Conservation (phyloP, 2,329 filamentous ascomycete species). For the Paracamarosporium sp. region DNA sequence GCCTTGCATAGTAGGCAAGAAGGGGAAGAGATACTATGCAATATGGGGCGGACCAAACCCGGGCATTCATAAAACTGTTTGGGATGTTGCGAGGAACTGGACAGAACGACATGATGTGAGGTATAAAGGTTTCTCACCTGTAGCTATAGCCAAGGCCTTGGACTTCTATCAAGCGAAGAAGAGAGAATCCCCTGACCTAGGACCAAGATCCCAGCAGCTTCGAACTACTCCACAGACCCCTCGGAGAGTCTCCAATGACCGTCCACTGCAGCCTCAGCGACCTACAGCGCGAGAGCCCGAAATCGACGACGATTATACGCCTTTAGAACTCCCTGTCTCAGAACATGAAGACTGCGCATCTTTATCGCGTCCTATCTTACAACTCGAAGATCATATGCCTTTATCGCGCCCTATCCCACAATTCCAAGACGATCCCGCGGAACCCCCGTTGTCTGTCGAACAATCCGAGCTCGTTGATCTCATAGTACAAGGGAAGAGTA, state of each 20-base stretch:
- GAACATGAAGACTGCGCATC: too few relatives aligned
- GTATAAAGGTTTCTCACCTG: neutral
- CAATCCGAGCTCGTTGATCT: conserved; percentile 59
- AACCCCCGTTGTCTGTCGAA: conserved; percentile 52
- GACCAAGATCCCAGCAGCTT: neutral
- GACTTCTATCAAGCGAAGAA: neutral
- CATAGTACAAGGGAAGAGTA: conserved; percentile 61
- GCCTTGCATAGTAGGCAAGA: neutral
- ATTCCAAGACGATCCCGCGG: neutral
- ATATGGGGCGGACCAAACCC: conserved; percentile 5
- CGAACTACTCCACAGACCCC: neutral
- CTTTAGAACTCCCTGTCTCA: neutral
- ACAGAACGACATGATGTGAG: neutral
- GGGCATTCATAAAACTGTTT: conserved; percentile 1
- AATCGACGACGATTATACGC: neutral
- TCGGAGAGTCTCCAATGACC: neutral
- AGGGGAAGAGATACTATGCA: neutral
- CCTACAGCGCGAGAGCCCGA: neutral
- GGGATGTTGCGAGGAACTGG: neutral
- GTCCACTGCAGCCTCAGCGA: neutral
- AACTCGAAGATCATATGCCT: too few relatives aligned
- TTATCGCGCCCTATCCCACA: neutral
- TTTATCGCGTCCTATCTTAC: too few relatives aligned
- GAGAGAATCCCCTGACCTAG: neutral
- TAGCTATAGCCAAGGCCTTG: neutral